Conservation (phyloP, 1,284 basidiomycete species). For the Leccinum laetum region DNA sequence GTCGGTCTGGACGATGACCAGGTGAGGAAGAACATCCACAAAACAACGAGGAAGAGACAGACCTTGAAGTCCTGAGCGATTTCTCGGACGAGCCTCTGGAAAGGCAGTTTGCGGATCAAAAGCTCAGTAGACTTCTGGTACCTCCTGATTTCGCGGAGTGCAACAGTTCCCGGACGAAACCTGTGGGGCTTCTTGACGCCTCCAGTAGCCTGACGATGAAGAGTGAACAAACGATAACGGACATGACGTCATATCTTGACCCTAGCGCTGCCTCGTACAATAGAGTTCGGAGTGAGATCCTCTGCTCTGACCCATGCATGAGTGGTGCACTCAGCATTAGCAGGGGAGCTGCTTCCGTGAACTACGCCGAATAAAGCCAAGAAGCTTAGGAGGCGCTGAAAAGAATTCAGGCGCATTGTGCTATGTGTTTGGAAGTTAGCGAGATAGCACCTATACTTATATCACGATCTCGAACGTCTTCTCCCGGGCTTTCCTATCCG, state of each 20-base stretch:
- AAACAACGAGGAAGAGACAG: constrained; percentile 18
- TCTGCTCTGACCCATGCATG: not conserved
- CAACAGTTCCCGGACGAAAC: constrained; percentile 68
- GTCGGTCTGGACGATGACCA: constrained; percentile 22
- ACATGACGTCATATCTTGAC: constrained; percentile 12
- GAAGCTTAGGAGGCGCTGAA: constrained; percentile 6
- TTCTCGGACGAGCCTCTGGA: constrained; percentile 77
- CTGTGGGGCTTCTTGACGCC: constrained; percentile 84
- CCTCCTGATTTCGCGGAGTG: constrained; percentile 81
- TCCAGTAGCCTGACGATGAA: constrained; percentile 52
- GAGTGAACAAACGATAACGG: constrained; percentile 14
- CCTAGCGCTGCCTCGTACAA: not conserved
- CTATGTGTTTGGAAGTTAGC: not conserved
- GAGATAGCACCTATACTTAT: not conserved
- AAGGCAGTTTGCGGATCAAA: constrained; percentile 77
- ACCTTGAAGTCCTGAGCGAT: constrained; percentile 76
- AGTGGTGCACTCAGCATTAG: constrained; percentile 5
- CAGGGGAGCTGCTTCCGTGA: not conserved
- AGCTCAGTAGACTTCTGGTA: constrained; percentile 86
- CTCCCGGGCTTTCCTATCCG: not conserved
- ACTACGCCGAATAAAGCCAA: constrained; percentile 6
- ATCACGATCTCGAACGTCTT: not conserved
- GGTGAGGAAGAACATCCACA: not conserved
- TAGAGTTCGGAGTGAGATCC: no score
- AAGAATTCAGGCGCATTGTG: not conserved